A percentile compares a stretch with the other conserved stretches of the same genome.
phyloP scores from a whole-genome alignment of 1,139 yeast species.

The Candida labiduridarum region DNA sequence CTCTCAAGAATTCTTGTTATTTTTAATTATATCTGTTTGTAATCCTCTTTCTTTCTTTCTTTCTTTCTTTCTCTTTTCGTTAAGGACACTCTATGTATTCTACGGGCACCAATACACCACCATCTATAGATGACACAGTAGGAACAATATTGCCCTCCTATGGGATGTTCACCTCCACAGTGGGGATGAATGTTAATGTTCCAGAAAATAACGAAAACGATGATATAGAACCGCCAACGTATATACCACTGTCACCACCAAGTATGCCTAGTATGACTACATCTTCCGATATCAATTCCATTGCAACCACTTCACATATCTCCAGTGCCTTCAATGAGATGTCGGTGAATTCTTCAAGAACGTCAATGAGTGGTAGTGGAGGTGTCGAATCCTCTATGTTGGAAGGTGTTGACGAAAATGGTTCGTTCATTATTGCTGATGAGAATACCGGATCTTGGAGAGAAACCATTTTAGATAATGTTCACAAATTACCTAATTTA shows the following conservation, averaged over 20 bases:
- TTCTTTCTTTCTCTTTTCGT: too few species aligned
- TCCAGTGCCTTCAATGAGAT: conserved; percentile 4
- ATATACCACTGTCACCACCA: conserved; percentile 10
- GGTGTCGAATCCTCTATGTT: not conserved
- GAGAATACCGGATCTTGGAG: conserved; percentile 38
- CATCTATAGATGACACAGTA: conserved; percentile 16
- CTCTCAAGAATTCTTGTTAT: too few species aligned
- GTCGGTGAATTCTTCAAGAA: conserved; percentile 2
- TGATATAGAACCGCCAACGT: conserved; percentile 15
- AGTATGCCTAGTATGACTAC: conserved; percentile 7
- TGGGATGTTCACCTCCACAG: conserved; percentile 50
- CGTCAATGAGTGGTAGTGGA: conserved; percentile 5
- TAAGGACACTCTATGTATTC: too few species aligned
- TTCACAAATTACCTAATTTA: too few species aligned
- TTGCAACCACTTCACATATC: conserved; percentile 1
- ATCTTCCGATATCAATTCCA: conserved; percentile 5
- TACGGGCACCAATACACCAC: not conserved
- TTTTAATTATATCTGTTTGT: too few species aligned
- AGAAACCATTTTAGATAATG: conserved; percentile 43
- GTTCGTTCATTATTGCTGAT: conserved; percentile 25
- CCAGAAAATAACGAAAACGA: conserved; percentile 12
- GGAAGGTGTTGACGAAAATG: conserved; percentile 6
- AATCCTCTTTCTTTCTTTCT: too few species aligned
- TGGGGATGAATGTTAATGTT: conserved; percentile 17
- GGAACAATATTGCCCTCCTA: conserved; percentile 45